phyloP scores from a whole-genome alignment of 1,139 yeast genomes.

The Lipomyces yarrowii region DNA sequence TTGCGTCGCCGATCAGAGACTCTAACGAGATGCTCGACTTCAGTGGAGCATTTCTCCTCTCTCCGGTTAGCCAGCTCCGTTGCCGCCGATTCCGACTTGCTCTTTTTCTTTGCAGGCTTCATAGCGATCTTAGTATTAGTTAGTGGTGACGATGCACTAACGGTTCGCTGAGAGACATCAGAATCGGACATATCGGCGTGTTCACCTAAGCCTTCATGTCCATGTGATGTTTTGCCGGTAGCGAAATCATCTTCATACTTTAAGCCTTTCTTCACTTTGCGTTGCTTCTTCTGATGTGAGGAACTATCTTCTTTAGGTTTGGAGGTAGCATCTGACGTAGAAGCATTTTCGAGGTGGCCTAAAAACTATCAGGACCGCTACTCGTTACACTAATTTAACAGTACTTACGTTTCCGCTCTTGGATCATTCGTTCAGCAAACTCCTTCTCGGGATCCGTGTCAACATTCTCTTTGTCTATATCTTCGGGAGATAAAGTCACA shows the following conservation, averaged over 20 bases:
- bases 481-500: conserved; percentile 47
- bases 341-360: conserved; percentile 46
- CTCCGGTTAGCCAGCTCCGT: conserved; percentile 21
- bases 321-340: conserved; percentile 41
- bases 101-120: conserved; percentile 16
- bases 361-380: neutral
- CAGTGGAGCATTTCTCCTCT: conserved; percentile 34
- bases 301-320: neutral
- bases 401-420: conserved; percentile 52
- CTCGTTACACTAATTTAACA: neutral
- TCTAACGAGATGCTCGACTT: conserved; percentile 36
- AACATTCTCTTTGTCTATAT: conserved; percentile 53
- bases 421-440: conserved; percentile 71
- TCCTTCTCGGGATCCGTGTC: conserved; percentile 73
- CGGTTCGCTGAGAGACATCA: conserved; percentile 2
- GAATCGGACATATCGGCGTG: neutral
- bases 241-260: conserved; percentile 4
- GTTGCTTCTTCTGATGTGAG: conserved; percentile 3
- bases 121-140: neutral
- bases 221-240: neutral
- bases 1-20: conserved; percentile 36
- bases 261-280: conserved; percentile 4
- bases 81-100: conserved; percentile 28
- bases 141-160: neutral
- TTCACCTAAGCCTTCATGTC: neutral